Conservation (phyloP, 805 yeast genomes). For the Candida methanosorbosa region DNA sequence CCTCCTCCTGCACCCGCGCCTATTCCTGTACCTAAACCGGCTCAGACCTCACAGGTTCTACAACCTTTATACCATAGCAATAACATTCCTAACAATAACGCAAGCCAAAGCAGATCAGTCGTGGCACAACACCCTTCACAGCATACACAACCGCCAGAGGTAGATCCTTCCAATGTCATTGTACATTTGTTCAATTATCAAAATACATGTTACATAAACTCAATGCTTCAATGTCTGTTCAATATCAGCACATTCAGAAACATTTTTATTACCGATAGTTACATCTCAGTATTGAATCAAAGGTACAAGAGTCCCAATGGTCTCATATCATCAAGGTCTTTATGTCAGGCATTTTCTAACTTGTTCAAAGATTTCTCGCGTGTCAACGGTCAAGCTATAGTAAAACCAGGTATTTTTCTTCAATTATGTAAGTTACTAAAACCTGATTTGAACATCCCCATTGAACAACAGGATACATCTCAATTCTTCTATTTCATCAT, state of each 20-base stretch:
- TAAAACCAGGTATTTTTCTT: slow-evolving; percentile 55
- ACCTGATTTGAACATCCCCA: slow-evolving; percentile 62
- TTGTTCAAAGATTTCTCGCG: slow-evolving; percentile 47
- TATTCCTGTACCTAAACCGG: too few species aligned
- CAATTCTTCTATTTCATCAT: slow-evolving; percentile 61
- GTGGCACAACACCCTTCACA: too few species aligned
- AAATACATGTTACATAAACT: slow-evolving; percentile 69
- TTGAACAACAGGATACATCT: slow-evolving; percentile 77
- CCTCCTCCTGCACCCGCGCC: too few species aligned
- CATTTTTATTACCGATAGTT: slow-evolving; percentile 38
- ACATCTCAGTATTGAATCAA: slow-evolving; percentile 31
- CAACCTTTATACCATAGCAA: too few species aligned
- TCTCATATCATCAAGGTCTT: slow-evolving; percentile 13
- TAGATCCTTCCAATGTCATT: slow-evolving; percentile 5
- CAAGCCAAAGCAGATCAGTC: too few species aligned
- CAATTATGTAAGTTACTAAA: slow-evolving; percentile 38
- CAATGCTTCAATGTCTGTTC: slow-evolving; percentile 63
- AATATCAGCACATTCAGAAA: slow-evolving; percentile 41
- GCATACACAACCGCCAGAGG: not conserved
- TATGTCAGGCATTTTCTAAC: slow-evolving; percentile 42
- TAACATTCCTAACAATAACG: too few species aligned
- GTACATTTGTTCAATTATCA: slow-evolving; percentile 54
- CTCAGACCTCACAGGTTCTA: too few species aligned
- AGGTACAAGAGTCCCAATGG: slow-evolving; percentile 12
- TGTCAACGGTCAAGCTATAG: slow-evolving; percentile 48